These are phyloP conservation scores for Vitis rupestris DNA, from an alignment of 164 flowering plant genomes.

Conservation along the genomic window DNA sequence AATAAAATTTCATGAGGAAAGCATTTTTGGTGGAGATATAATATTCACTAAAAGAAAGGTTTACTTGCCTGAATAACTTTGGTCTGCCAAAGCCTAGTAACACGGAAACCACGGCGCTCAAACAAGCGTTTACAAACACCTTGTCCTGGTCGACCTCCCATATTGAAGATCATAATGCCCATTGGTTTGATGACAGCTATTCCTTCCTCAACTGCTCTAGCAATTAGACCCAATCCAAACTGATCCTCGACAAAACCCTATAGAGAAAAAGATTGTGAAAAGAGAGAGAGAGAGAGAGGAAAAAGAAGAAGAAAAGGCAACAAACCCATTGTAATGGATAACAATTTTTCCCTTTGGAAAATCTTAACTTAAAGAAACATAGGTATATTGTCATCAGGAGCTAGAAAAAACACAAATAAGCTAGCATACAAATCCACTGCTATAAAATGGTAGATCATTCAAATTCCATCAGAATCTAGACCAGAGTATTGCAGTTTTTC, in stretches of 20 bases:
- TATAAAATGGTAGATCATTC: too few relatives aligned
- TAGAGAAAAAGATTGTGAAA: background rate
- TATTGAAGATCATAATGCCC: conserved; percentile 96
- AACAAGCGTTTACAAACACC: conserved; percentile 89
- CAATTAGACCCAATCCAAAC: conserved; percentile 94
- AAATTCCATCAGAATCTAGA: too few relatives aligned
- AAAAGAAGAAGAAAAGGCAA: background rate
- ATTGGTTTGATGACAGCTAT: conserved; percentile 83
- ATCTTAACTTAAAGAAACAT: too few relatives aligned
- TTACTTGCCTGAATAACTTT: conserved; percentile 80
- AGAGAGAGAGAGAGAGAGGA: background rate
- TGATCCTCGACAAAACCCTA: conserved; percentile 99
- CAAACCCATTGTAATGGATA: background rate
- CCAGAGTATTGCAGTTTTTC: too few relatives aligned
- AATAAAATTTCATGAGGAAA: conserved; percentile 19
- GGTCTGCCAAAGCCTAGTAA: conserved; percentile 92
- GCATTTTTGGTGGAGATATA: background rate
- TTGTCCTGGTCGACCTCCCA: conserved; percentile 99
- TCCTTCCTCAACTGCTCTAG: conserved; percentile 98
- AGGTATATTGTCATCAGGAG: too few relatives aligned
- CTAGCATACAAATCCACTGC: too few relatives aligned
- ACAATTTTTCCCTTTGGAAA: background rate
- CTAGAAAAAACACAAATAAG: too few relatives aligned
- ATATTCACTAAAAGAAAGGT: background rate
- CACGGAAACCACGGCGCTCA: conserved; percentile 89